phyloP scores from a whole-genome alignment of 352 stramenopile genomes.

The Phytophthora brassicae region DNA sequence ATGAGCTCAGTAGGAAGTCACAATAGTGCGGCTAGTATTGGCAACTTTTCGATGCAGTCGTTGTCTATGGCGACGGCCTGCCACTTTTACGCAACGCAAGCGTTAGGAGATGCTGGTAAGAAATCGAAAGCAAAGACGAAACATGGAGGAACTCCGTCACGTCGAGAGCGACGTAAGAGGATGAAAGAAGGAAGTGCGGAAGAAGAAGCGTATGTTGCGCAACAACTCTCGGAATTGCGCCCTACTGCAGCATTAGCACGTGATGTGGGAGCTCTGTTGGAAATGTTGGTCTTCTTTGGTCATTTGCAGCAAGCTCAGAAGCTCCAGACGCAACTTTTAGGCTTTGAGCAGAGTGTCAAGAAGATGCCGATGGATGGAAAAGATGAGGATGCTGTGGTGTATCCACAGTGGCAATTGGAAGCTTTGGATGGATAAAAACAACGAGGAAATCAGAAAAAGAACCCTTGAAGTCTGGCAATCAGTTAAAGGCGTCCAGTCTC shows the following conservation, averaged over 20 bases:
- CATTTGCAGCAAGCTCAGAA: conserved; percentile 38
- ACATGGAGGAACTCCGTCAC: conserved; percentile 46
- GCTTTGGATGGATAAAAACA: conserved; percentile 21
- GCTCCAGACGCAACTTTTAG: conserved; percentile 44
- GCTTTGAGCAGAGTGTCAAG: conserved; percentile 44
- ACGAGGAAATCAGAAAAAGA: conserved; percentile 9
- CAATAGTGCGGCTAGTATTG: conserved; percentile 66
- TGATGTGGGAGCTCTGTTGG: conserved; percentile 44
- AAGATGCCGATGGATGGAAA: too few relatives aligned
- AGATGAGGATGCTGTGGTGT: not conserved
- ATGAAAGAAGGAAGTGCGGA: conserved; percentile 74
- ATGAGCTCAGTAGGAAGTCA: conserved; percentile 78
- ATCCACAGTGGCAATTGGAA: conserved; percentile 22
- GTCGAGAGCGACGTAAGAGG: conserved; percentile 56
- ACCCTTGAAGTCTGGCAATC: not conserved
- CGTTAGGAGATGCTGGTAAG: conserved; percentile 31
- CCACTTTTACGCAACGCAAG: conserved; percentile 73
- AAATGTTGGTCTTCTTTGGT: conserved; percentile 60
- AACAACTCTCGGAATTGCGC: conserved; percentile 44
- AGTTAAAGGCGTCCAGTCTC: not conserved
- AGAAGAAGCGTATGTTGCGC: conserved; percentile 61
- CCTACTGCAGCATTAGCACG: conserved; percentile 39
- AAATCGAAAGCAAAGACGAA: conserved; percentile 43
- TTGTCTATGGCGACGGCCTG: conserved; percentile 58
- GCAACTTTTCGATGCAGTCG: conserved; percentile 70